Evolutionary conservation across 2,329 filamentous ascomycete species (phyloP).

Genomic region (Mariannaea sp.): DNA sequence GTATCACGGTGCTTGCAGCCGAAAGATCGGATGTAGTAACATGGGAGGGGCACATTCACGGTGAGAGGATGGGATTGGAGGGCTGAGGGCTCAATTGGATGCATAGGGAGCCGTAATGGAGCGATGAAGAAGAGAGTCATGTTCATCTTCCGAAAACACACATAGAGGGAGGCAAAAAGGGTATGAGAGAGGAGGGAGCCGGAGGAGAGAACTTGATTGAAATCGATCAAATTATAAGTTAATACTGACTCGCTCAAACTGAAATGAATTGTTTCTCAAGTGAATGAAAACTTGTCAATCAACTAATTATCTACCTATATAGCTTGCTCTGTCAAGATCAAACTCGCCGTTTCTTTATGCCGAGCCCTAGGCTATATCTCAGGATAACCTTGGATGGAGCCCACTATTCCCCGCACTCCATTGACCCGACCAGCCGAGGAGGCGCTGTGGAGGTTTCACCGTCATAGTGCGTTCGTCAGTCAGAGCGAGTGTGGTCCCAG

Average conservation of each 20-base stretch:
- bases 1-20: neutral
- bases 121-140: neutral
- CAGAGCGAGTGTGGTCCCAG: conserved; percentile 4
- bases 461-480: neutral
- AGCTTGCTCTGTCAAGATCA: neutral
- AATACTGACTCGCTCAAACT: neutral
- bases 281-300: neutral
- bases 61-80: neutral
- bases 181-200: too few species aligned
- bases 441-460: neutral
- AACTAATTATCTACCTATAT: neutral
- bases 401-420: conserved; percentile 28
- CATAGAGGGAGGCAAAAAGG: conserved; percentile 11
- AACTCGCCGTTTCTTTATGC: conserved; percentile 15
- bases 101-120: neutral
- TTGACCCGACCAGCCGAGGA: conserved; percentile 36
- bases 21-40: neutral
- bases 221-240: neutral
- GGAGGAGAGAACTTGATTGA: conserved; percentile 1
- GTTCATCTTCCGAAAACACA: neutral
- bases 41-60: neutral
- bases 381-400: too few species aligned
- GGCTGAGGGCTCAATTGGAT: conserved; percentile 2
- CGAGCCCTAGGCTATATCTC: conserved; percentile 25
- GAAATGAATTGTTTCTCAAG: neutral